A percentile compares a stretch with the other conserved stretches of the same genome.
These are phyloP conservation scores for Akanthomyces lecanii DNA, from an alignment of 2,329 filamentous ascomycete genomes.

Conservation along the genomic window DNA sequence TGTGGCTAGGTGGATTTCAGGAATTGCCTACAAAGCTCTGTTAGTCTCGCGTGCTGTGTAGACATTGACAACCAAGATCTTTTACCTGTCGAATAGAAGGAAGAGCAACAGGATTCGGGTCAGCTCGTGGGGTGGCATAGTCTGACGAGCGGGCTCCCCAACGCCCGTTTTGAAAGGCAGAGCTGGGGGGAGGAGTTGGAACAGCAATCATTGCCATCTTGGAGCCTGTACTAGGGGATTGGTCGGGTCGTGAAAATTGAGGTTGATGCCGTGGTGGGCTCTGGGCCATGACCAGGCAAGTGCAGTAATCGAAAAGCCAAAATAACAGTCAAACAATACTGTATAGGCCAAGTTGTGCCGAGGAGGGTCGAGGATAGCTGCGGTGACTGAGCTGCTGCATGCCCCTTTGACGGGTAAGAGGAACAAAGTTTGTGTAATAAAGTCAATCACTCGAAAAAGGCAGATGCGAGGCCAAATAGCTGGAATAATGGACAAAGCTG, in stretches of 20 bases:
- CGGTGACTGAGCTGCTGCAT: neutral
- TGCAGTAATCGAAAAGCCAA: slow-evolving; percentile 1
- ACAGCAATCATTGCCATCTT: slow-evolving; percentile 51
- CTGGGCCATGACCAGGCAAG: slow-evolving; percentile 35
- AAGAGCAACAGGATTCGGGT: slow-evolving; percentile 41
- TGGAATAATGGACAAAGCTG: neutral
- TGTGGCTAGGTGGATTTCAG: slow-evolving; percentile 38
- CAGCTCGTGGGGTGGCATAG: slow-evolving; percentile 32
- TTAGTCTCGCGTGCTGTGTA: slow-evolving; percentile 20
- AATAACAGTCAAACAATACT: slow-evolving; percentile 6
- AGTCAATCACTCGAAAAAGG: neutral
- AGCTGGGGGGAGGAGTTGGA: slow-evolving; percentile 38
- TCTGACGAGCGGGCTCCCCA: slow-evolving; percentile 38
- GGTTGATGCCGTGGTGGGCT: slow-evolving; percentile 32
- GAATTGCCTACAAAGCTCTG: slow-evolving; percentile 36
- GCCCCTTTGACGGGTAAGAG: neutral
- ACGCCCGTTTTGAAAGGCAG: slow-evolving; percentile 37
- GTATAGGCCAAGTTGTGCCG: neutral
- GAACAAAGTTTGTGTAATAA: neutral
- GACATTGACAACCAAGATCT: neutral
- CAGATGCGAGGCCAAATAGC: neutral
- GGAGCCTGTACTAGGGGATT: slow-evolving; percentile 24
- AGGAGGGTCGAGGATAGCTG: neutral
- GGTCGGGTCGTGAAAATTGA: slow-evolving; percentile 26
- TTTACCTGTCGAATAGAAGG: slow-evolving; percentile 52